Evolutionary conservation across 495 filamentous ascomycete species (phyloP).

Genomic region (Penicillium flavigenum): DNA sequence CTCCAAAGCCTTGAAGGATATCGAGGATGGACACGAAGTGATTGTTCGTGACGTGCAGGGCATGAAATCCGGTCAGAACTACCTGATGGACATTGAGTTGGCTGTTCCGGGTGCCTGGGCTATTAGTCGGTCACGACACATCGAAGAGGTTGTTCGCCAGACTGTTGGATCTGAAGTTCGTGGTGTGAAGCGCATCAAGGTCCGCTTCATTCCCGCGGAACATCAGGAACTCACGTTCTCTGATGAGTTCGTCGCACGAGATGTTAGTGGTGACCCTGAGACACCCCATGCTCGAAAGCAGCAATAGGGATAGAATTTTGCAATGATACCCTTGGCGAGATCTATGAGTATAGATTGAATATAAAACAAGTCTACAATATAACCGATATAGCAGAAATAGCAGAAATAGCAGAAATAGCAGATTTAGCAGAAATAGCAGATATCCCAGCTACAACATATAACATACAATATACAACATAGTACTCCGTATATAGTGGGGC

Average conservation of each 20-base stretch:
- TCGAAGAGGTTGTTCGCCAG: constrained; percentile 71
- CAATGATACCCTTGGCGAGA: constrained; percentile 8
- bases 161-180: constrained; percentile 70
- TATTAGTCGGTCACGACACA: constrained; percentile 59
- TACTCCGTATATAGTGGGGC: constrained; percentile 5
- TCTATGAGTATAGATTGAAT: constrained; percentile 23
- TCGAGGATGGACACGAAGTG: constrained; percentile 43
- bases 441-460: background rate
- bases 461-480: background rate
- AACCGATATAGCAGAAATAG: no score
- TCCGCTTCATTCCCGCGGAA: constrained; percentile 76
- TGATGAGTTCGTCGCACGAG: constrained; percentile 75
- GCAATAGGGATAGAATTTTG: constrained; percentile 4
- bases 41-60: constrained; percentile 74
- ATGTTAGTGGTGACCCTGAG: constrained; percentile 67
- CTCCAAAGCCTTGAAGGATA: constrained; percentile 53
- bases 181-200: constrained; percentile 75
- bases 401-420: no score
- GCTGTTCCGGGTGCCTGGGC: constrained; percentile 73
- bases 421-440: no score
- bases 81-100: constrained; percentile 82
- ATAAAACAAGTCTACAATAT: constrained; percentile 8
- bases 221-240: constrained; percentile 51
- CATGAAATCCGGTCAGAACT: constrained; percentile 93
- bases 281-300: constrained; percentile 29